Evolutionary conservation across 2,329 filamentous ascomycete species (phyloP).

Genomic region (Hypoxylon sp.): DNA sequence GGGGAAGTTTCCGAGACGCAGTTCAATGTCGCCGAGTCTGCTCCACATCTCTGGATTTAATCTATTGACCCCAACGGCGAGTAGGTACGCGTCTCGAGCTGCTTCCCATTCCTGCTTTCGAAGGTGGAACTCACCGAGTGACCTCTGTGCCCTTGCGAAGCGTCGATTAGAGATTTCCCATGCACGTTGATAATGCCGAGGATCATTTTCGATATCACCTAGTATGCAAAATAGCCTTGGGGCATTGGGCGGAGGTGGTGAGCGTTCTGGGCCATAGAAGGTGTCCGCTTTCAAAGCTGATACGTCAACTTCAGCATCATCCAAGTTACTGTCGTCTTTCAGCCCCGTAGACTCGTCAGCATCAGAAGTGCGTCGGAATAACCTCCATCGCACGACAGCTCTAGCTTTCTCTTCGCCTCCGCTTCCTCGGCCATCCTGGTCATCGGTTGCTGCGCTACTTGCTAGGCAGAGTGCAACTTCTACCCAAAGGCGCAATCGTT

Average conservation of each 20-base stretch:
- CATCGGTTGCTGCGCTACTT: slow-evolving; percentile 70
- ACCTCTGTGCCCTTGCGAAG: slow-evolving; percentile 89
- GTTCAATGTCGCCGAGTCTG: slow-evolving; percentile 87
- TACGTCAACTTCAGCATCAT: slow-evolving; percentile 70
- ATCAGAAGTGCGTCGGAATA: slow-evolving; percentile 76
- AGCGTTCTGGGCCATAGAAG: slow-evolving; percentile 74
- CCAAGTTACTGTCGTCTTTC: slow-evolving; percentile 59
- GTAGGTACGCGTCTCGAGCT: slow-evolving; percentile 82
- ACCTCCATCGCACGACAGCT: slow-evolving; percentile 80
- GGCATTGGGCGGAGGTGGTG: slow-evolving; percentile 83
- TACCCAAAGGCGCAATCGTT: slow-evolving; percentile 92
- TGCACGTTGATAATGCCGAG: slow-evolving; percentile 83
- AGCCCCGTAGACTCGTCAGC: slow-evolving; percentile 46
- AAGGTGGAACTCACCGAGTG: slow-evolving; percentile 84
- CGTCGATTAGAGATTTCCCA: slow-evolving; percentile 88
- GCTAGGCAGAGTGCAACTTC: slow-evolving; percentile 94
- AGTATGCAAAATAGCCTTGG: slow-evolving; percentile 93
- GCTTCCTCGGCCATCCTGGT: slow-evolving; percentile 67
- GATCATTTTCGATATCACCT: slow-evolving; percentile 86
- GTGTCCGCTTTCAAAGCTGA: slow-evolving; percentile 68
- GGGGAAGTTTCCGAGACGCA: slow-evolving; percentile 82
- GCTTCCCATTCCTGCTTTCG: slow-evolving; percentile 74
- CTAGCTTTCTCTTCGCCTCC: slow-evolving; percentile 84
- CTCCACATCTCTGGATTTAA: slow-evolving; percentile 90
- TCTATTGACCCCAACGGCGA: slow-evolving; percentile 83